Evolutionary conservation across 2,329 filamentous ascomycete genomes (phyloP).

Genomic region (Nigrospora oryzae): DNA sequence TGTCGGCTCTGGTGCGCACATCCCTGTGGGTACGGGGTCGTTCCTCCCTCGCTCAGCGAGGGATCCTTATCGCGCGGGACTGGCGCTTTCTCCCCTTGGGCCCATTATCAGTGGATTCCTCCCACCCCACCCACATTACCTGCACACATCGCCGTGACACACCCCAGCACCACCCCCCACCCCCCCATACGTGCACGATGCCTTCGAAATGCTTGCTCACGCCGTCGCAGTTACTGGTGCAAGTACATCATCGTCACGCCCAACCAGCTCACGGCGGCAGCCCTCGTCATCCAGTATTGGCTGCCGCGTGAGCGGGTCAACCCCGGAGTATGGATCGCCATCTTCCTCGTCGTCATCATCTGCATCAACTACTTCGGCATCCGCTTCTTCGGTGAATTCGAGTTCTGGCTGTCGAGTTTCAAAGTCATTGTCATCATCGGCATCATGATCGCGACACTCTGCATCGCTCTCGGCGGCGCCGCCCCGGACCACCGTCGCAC

Average conservation of each 20-base stretch:
- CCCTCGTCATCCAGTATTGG: conserved; percentile 76
- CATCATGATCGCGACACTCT: conserved; percentile 55
- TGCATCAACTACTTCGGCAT: conserved; percentile 65
- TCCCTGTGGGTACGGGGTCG: too few species aligned
- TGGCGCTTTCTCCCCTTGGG: too few species aligned
- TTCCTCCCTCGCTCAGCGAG: too few species aligned
- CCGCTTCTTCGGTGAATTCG: conserved; percentile 57
- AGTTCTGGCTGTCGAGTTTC: conserved; percentile 56
- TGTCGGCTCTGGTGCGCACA: too few species aligned
- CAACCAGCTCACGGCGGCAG: conserved; percentile 75
- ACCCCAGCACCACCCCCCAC: not conserved
- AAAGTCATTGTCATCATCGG: conserved; percentile 61
- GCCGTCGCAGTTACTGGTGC: conserved; percentile 44
- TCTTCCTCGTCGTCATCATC: conserved; percentile 56
- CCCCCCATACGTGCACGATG: not conserved
- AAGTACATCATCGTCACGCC: conserved; percentile 83
- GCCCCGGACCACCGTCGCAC: conserved; percentile 53
- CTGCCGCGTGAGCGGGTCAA: conserved; percentile 56
- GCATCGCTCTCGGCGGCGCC: conserved; percentile 58
- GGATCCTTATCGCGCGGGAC: too few species aligned
- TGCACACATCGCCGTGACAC: too few species aligned
- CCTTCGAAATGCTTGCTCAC: not conserved
- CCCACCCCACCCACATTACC: too few species aligned
- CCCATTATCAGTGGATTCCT: too few species aligned
- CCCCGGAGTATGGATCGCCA: conserved; percentile 70